Evolutionary conservation across 345 rosid genomes (phyloP), one percentile per base, ranked within the genome.

Genomic region (Microcos paniculata): DNA sequence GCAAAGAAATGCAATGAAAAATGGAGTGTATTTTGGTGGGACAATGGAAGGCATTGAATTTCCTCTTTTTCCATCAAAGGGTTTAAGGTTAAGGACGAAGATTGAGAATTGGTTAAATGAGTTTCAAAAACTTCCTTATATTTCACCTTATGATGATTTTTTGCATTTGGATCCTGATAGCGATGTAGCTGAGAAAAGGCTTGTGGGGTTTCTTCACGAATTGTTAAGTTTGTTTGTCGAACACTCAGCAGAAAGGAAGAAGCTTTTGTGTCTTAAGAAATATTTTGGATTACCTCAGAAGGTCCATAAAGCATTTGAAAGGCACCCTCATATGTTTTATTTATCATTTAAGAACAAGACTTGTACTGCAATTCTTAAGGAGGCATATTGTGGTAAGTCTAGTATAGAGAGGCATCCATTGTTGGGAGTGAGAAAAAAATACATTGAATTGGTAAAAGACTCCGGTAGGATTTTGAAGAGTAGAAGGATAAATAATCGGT

Each of bases 241-340:
- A 61, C 92, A 92, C 82, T 88, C 98, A 0, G 93, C 91, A 0
- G 90, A 91, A 76, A 88, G 97, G 88, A 91, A 85, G 84, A 92
- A 82, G 81, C 85, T 92, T 53, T 76, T 90, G 58, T 90, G 96
- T 57, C 89, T 92, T 38, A 91, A 89, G 85, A 90, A 94, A 79
- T 76, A 79, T 72, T 91, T 88, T 26, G 93, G 93, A 18, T 88
- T 94, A 76, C 92, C 92, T 0, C 94, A 88, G 73, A 90, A 87
- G 72, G 86, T 91, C 70, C 98, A 94, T 77, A 94, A 83, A 88
- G 94, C 96, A 0, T 94, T 92, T 83, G 96, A 94, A 86, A 88
- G 97, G 81, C 97, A 94, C 85, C 91, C 96, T 3, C 88, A 88
- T 58, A 77, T 90, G 24, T 94, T 94, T 74, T 94, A 91, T 83